Percentiles rank a stretch among this genome's conserved stretches.
phyloP scores from a whole-genome alignment of 768 basidiomycete genomes.

The Rhizopogon roseolus region DNA sequence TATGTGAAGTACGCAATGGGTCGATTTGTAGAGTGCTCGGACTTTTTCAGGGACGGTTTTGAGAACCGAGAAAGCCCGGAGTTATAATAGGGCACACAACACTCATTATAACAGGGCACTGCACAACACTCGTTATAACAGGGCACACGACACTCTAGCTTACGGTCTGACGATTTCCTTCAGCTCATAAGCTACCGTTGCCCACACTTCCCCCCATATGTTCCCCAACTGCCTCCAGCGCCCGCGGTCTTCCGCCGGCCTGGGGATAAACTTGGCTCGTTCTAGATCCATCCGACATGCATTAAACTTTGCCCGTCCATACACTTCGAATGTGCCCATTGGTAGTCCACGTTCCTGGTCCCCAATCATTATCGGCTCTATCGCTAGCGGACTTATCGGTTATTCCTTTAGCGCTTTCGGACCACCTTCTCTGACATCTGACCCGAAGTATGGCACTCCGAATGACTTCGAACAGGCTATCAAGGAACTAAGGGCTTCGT shows the following conservation, averaged over 20 bases:
- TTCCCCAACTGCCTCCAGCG: constrained; percentile 1
- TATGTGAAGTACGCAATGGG: no score
- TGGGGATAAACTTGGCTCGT: constrained; percentile 4
- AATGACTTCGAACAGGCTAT: constrained; percentile 52
- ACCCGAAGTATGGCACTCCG: constrained; percentile 43
- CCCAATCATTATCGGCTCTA: background rate
- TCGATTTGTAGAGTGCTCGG: no score
- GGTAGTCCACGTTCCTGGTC: background rate
- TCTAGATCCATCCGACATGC: background rate
- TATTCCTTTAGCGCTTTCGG: constrained; percentile 16
- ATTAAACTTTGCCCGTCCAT: background rate
- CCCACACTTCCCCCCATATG: background rate
- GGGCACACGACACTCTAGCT: no score
- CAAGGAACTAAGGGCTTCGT: constrained; percentile 37
- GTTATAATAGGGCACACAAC: no score
- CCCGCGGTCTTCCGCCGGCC: background rate
- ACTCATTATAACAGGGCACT: no score
- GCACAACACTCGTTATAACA: no score
- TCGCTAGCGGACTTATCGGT: constrained; percentile 11
- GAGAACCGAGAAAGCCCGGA: no score
- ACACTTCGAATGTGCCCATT: background rate
- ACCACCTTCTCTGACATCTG: constrained; percentile 3
- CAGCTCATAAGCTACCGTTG: background rate
- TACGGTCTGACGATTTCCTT: background rate
- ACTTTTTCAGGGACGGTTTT: no score